phyloP scores from a whole-genome alignment of 148 eudicot species.

The Limonium bicolor region DNA sequence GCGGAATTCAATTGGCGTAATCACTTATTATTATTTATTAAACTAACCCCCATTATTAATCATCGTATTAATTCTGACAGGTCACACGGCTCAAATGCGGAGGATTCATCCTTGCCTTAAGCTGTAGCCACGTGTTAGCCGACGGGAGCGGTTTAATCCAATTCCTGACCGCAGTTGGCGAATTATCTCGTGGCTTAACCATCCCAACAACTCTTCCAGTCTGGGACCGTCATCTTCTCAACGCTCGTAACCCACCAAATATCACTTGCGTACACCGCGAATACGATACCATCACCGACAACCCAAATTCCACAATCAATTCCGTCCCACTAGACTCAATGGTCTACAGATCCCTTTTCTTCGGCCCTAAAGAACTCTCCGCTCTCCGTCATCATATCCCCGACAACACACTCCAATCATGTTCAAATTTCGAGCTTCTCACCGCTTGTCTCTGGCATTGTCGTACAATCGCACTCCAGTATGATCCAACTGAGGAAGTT shows the following conservation, averaged over 20 bases:
- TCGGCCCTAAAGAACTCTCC: not conserved
- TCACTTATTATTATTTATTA: too few species aligned
- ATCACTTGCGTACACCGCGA: slow-evolving; percentile 15
- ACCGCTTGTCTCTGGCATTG: slow-evolving; percentile 35
- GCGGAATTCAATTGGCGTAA: too few species aligned
- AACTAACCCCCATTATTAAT: not conserved
- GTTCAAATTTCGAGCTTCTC: slow-evolving; percentile 23
- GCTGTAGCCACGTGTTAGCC: slow-evolving; percentile 19
- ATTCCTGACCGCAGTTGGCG: slow-evolving; percentile 25
- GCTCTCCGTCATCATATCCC: slow-evolving; percentile 1
- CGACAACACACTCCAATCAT: not conserved
- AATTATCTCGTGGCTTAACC: slow-evolving; percentile 14
- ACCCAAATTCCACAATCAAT: not conserved
- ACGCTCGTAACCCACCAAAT: slow-evolving; percentile 18
- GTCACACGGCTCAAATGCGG: slow-evolving; percentile 9
- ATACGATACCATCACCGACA: slow-evolving; percentile 6
- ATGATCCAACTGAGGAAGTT: slow-evolving; percentile 17
- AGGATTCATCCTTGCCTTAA: slow-evolving; percentile 6
- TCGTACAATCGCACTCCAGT: slow-evolving; percentile 25
- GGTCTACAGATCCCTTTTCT: slow-evolving; percentile 1
- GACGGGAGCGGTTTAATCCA: slow-evolving; percentile 18
- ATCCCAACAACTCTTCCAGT: slow-evolving; percentile 11
- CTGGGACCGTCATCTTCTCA: slow-evolving; percentile 22
- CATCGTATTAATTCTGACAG: not conserved
- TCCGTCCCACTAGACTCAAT: not conserved